Evolutionary conservation across 352 stramenopile genomes (phyloP), one percentile per base, ranked within the genome.

Genomic region (Phytophthora litchii): DNA sequence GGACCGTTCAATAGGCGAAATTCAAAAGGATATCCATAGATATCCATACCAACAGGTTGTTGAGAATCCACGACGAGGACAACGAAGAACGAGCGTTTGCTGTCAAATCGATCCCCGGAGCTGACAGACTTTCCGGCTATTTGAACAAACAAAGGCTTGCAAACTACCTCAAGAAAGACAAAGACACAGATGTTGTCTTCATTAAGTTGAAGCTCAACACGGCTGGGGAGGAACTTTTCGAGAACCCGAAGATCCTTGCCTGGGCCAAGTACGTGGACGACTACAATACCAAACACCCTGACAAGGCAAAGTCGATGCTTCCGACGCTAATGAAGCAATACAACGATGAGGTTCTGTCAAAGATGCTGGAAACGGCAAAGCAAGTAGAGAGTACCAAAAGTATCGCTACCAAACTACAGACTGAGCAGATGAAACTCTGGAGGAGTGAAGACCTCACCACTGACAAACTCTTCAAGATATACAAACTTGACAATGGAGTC

Each of bases 231-330:
- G 17, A 3, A 2, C n/a, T 38, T 44, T 29, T 55, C n/a, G 10
- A 45, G 21, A 37, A 55, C n/a, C 48, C 35, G 1, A 35, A 37
- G 23, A 29, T 55, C 23, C 7, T 37, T 3, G 9, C 14, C 8
- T 55, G 48, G 48, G 12, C 21, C 10, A 45, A 55, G 25, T 55
- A 55, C 48, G 35, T 55, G 35, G 23, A 44, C 21, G 21, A 45
- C 13, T 55, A 29, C 35, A 55, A n/a, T n/a, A n/a, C n/a, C n/a
- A n/a, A n/a, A n/a, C 27, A 52, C 31, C 17, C 17, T 3, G 45
- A 40, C 8, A 11, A 53, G 31, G n/a, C 3, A 17, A 34, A 4
- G n/a, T 34, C 46, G 23, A 43, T 21, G 23, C 14, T 54, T 12
- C 46, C 46, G 16, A 54, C 34, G 3, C 44, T 54, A 19, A 12